These are phyloP conservation scores for Daldinia childiae DNA, from an alignment of 495 filamentous ascomycete genomes.

Conservation along the genomic window DNA sequence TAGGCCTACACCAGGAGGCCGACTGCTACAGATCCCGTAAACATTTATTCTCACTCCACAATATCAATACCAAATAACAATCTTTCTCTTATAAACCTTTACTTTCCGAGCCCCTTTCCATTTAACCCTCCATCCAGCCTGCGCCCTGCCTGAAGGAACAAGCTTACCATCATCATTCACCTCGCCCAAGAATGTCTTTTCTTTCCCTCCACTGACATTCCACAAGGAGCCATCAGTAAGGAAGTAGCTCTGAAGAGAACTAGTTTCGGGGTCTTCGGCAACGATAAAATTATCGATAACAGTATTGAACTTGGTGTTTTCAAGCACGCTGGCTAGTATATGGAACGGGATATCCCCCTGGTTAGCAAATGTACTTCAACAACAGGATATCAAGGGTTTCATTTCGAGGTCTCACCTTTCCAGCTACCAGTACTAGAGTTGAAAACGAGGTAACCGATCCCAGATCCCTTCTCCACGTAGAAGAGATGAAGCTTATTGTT, in stretches of 20 bases:
- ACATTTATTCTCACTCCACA: background rate
- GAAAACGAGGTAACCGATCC: constrained; percentile 67
- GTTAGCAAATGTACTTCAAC: background rate
- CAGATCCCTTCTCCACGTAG: constrained; percentile 46
- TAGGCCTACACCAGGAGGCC: background rate
- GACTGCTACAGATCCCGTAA: background rate
- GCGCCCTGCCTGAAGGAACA: constrained; percentile 25
- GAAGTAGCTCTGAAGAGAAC: constrained; percentile 27
- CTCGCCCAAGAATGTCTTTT: constrained; percentile 18
- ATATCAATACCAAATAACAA: constrained; percentile 16
- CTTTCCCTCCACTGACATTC: constrained; percentile 20
- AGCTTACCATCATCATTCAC: constrained; percentile 18
- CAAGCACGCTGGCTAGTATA: constrained; percentile 16
- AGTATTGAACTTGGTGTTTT: constrained; percentile 22
- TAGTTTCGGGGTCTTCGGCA: constrained; percentile 10
- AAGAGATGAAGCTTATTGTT: constrained; percentile 30
- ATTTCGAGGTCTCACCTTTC: constrained; percentile 57
- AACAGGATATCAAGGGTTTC: background rate
- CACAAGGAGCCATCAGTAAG: constrained; percentile 24
- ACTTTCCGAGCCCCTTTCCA: constrained; percentile 27
- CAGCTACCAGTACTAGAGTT: constrained; percentile 61
- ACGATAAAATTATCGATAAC: constrained; percentile 28
- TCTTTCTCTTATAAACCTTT: constrained; percentile 2
- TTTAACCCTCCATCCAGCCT: constrained; percentile 27
- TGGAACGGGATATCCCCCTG: background rate